These are phyloP conservation scores for Annulohypoxylon truncatum DNA, from an alignment of 2,329 filamentous ascomycete species.

Conservation along the genomic window DNA sequence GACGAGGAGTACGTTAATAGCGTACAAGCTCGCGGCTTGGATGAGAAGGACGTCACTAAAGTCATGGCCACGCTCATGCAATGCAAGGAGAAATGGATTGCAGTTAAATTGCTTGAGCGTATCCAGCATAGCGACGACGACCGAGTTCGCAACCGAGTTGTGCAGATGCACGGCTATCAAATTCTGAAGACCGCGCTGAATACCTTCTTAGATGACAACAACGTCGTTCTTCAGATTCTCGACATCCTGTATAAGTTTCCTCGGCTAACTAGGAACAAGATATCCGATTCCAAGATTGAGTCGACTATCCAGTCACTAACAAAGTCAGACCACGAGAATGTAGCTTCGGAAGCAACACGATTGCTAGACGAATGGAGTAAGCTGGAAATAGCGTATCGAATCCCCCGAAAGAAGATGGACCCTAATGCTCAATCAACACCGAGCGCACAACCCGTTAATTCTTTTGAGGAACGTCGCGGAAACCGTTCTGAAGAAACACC, in stretches of 20 bases:
- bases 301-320: conserved; percentile 77
- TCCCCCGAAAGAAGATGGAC: conserved; percentile 88
- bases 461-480: conserved; percentile 73
- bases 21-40: conserved; percentile 52
- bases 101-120: conserved; percentile 89
- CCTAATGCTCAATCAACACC: conserved; percentile 65
- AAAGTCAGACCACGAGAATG: conserved; percentile 76
- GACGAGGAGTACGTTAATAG: conserved; percentile 97
- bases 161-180: conserved; percentile 97
- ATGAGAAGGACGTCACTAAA: conserved; percentile 51
- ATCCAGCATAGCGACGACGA: conserved; percentile 90
- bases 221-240: conserved; percentile 88
- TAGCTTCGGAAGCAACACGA: conserved; percentile 75
- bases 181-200: conserved; percentile 89
- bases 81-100: conserved; percentile 99
- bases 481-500: conserved; percentile 60
- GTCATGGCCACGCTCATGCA: conserved; percentile 85
- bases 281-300: conserved; percentile 95
- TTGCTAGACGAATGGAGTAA: conserved; percentile 89
- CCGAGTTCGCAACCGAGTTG: conserved; percentile 85
- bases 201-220: conserved; percentile 88
- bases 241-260: conserved; percentile 91
- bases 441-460: conserved; percentile 60
- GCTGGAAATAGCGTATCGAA: conserved; percentile 90
- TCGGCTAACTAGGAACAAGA: conserved; percentile 94